Evolutionary conservation across 192 early-diverging fungal genomes (phyloP), one percentile per base, ranked within the genome.

Genomic region (Backusella sp.): DNA sequence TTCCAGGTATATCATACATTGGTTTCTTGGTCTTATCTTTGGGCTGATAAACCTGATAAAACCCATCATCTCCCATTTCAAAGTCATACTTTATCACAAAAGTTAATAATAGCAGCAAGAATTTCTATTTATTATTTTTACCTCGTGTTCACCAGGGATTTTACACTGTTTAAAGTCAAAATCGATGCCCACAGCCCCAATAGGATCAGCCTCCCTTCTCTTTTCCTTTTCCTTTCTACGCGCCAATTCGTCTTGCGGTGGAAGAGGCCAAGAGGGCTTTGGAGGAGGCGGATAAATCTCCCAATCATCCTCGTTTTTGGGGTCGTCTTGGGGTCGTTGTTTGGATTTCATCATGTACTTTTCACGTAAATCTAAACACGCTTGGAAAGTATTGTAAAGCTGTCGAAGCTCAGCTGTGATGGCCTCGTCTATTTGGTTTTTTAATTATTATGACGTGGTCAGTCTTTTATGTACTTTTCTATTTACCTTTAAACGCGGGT

Each of bases 281-380:
- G 96, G 94, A 7, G 95, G 93, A 14, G 90, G 86, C 41, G 97
- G 97, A 80, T 96, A 97, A 66, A 97, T 93, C 2, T 89, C 80
- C 94, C 94, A 98, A 32, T 84, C 86, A 23, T 86, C 83, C 1
- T 70, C 56, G 83, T 98, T 94, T 52, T 92, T 93, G 36, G 96
- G 97, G 76, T 97, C 97, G 72, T 95, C 96, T 4, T 86, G 86
- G 14, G 89, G 83, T 37, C 87, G 83, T 82, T 98, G 97, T 17
- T 82, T 78, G 14, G 89, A 91, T 12, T 83, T 68, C 35, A 72
- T 66, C 91, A 98, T 97, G 86, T 98, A 98, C 73, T 94, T 92
- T 70, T 91, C 87, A 34, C 97, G 90, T 44, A 97, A 78, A 36
- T 88, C 85, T 12, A 96, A 89, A 83, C 96, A 97, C 41, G 85